These are phyloP conservation scores for Bipolaris cookei DNA, from an alignment of 2,329 filamentous ascomycete genomes.

Conservation along the genomic window DNA sequence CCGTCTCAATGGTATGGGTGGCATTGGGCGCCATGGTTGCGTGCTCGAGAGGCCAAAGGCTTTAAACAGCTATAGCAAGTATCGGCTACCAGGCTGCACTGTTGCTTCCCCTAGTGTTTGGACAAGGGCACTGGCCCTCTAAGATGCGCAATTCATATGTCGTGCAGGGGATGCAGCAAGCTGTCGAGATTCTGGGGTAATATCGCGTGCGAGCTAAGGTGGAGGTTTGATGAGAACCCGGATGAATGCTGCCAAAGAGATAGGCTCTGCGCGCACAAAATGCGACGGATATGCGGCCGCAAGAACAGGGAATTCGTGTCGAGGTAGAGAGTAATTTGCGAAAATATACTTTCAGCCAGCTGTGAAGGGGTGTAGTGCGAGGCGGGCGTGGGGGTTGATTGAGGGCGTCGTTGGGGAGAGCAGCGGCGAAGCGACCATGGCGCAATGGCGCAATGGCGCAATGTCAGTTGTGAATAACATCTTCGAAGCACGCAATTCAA, in stretches of 20 bases:
- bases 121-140: neutral
- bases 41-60: constrained; percentile 11
- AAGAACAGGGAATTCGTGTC: neutral
- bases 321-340: neutral
- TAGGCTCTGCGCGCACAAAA: constrained; percentile 9
- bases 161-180: constrained; percentile 17
- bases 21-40: constrained; percentile 37
- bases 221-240: constrained; percentile 5
- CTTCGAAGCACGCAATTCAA: constrained; percentile 26
- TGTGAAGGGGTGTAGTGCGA: neutral
- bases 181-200: constrained; percentile 26
- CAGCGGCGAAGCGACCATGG: constrained; percentile 8
- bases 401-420: neutral
- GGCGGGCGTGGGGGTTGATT: constrained; percentile 1
- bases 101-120: neutral
- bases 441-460: constrained; percentile 22
- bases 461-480: constrained; percentile 18
- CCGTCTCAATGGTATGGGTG: constrained; percentile 30
- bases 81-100: neutral
- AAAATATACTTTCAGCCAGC: neutral
- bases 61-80: neutral
- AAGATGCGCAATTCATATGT: constrained; percentile 20
- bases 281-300: neutral
- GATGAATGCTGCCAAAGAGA: constrained; percentile 8
- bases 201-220: constrained; percentile 29